A percentile compares a stretch with the other conserved stretches of the same genome.
phyloP scores from a whole-genome alignment of 345 rosid genomes.

The Eucalyptus guilfoylei region DNA sequence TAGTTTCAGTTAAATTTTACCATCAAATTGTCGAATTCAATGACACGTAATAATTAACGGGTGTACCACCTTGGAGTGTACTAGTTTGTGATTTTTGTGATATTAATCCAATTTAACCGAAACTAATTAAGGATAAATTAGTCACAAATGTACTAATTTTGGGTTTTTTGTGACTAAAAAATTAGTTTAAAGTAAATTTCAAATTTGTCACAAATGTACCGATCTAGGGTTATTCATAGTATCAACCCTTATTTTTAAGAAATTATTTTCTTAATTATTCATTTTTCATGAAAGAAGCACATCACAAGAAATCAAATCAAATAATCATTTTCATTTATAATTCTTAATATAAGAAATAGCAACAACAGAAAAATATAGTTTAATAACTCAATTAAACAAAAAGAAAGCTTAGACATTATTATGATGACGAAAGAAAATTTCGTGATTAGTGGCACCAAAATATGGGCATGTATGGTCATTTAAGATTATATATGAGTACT shows the following conservation, averaged over 20 bases:
- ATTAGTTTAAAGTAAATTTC: too few species aligned
- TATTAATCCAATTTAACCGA: accelerated
- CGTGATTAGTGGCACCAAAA: background rate
- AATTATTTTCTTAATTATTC: background rate
- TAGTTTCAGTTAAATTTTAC: accelerated
- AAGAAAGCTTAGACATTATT: background rate
- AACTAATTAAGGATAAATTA: too few species aligned
- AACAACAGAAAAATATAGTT: background rate
- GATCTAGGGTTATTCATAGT: accelerated
- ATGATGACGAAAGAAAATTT: background rate
- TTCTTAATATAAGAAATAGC: background rate
- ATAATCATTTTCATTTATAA: background rate
- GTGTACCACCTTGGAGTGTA: accelerated
- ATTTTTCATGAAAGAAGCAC: background rate
- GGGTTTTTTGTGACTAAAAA: accelerated
- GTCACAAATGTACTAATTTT: accelerated
- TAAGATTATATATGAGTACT: background rate
- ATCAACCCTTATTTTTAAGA: too few species aligned
- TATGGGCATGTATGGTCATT: background rate
- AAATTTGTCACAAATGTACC: too few species aligned
- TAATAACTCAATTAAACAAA: background rate
- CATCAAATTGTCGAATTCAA: too few species aligned
- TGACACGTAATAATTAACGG: accelerated
- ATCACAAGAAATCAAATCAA: background rate
- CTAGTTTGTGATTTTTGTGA: too few species aligned